Evolutionary conservation across 805 yeast species (phyloP).

Genomic region (Kluyveromyces lactis): DNA sequence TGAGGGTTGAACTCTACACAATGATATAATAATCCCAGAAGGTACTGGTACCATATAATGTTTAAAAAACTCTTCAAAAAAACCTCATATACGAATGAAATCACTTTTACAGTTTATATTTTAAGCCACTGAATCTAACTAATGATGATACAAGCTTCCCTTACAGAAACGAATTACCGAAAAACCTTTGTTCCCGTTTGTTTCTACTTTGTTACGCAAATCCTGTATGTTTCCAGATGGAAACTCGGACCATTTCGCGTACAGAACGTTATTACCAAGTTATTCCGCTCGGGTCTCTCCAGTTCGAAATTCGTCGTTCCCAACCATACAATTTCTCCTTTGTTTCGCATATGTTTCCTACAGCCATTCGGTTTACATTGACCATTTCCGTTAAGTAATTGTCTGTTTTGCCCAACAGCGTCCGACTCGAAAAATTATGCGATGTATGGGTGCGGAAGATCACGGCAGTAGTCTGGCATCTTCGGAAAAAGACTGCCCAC

Average conservation of each 20-base stretch:
- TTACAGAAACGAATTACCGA: no score
- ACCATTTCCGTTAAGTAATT: conserved; percentile 1
- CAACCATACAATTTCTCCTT: not conserved
- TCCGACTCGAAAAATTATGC: conserved; percentile 1
- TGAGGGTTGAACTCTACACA: no score
- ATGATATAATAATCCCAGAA: no score
- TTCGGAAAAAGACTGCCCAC: not conserved
- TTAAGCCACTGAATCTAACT: no score
- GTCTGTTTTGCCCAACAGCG: conserved; percentile 1
- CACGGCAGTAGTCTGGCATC: not conserved
- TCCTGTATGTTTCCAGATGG: not conserved
- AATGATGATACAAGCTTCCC: no score
- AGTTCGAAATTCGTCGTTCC: no score
- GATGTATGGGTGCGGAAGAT: not conserved
- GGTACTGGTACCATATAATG: no score
- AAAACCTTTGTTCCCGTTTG: not conserved
- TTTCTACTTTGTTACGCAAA: conserved; percentile 1
- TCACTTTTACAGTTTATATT: no score
- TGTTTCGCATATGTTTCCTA: conserved; percentile 1
- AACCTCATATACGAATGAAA: no score
- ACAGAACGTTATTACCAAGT: not conserved
- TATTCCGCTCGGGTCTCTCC: no score
- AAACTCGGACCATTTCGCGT: conserved; percentile 4
- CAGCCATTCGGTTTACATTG: conserved; percentile 1
- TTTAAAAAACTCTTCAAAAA: no score